phyloP scores from a whole-genome alignment of 2,329 filamentous ascomycete genomes.

The Corynespora cassiicola region DNA sequence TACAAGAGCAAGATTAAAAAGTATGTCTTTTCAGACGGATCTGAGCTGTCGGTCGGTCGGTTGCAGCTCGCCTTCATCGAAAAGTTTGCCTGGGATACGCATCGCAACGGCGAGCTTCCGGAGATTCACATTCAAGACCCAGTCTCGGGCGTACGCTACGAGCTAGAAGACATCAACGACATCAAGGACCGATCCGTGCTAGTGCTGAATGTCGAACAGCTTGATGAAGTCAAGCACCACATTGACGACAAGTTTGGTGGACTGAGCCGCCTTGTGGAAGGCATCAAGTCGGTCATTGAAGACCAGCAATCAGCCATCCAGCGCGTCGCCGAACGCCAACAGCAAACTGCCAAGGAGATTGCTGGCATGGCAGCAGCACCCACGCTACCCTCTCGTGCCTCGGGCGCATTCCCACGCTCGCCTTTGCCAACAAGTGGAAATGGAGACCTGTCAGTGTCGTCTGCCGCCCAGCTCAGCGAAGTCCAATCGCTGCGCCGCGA shows the following conservation, averaged over 20 bases:
- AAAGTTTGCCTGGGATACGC: slow-evolving; percentile 98
- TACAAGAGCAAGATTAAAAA: slow-evolving; percentile 98
- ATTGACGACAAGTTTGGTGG: slow-evolving; percentile 90
- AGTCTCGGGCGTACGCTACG: slow-evolving; percentile 93
- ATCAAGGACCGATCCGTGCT: slow-evolving; percentile 94
- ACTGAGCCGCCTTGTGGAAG: slow-evolving; percentile 82
- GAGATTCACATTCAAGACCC: slow-evolving; percentile 99
- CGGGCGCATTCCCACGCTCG: slow-evolving; percentile 38
- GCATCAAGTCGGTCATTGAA: slow-evolving; percentile 81
- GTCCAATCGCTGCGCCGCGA: slow-evolving; percentile 85
- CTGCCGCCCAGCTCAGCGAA: slow-evolving; percentile 73
- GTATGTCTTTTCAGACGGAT: slow-evolving; percentile 85
- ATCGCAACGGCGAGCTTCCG: slow-evolving; percentile 91
- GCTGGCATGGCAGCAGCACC: slow-evolving; percentile 66
- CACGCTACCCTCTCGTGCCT: slow-evolving; percentile 40
- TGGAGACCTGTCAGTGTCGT: slow-evolving; percentile 39
- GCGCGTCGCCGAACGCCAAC: slow-evolving; percentile 86
- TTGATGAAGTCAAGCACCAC: slow-evolving; percentile 96
- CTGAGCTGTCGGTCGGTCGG: slow-evolving; percentile 83
- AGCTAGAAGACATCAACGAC: slow-evolving; percentile 89
- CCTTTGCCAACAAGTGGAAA: slow-evolving; percentile 26
- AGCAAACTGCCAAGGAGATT: slow-evolving; percentile 88
- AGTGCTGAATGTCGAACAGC: slow-evolving; percentile 89
- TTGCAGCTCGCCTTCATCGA: slow-evolving; percentile 97
- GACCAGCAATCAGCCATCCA: slow-evolving; percentile 84